Conservation (phyloP, 2,329 filamentous ascomycete genomes). For the Aspergillus flavus region DNA sequence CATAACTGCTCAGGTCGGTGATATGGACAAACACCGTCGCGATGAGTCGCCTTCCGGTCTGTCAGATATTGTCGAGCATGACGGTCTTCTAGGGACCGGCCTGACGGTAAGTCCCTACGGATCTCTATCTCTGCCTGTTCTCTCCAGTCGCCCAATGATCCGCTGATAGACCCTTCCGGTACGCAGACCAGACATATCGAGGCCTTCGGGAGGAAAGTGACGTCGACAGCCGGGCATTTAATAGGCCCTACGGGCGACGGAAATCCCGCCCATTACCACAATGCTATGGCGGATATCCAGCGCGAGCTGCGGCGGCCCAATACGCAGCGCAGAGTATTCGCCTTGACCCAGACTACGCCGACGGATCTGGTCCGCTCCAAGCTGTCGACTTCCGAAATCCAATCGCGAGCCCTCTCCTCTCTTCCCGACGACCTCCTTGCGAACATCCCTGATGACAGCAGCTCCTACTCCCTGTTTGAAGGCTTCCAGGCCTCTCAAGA, state of each 20-base stretch:
- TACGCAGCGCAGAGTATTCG: slow-evolving; percentile 87
- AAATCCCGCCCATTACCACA: slow-evolving; percentile 71
- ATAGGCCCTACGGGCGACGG: slow-evolving; percentile 68
- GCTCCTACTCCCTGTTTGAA: slow-evolving; percentile 90
- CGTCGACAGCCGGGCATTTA: slow-evolving; percentile 86
- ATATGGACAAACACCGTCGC: slow-evolving; percentile 49
- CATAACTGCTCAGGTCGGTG: slow-evolving; percentile 25
- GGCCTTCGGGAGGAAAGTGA: slow-evolving; percentile 91
- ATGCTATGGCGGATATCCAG: slow-evolving; percentile 84
- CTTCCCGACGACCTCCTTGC: slow-evolving; percentile 85
- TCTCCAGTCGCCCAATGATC: slow-evolving; percentile 8
- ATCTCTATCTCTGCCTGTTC: slow-evolving; percentile 1
- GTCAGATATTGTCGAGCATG: slow-evolving; percentile 46
- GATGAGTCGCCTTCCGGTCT: slow-evolving; percentile 49
- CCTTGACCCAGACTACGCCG: slow-evolving; percentile 87
- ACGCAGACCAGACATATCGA: slow-evolving; percentile 80
- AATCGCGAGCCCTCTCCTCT: slow-evolving; percentile 85
- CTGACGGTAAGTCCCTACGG: slow-evolving; percentile 44
- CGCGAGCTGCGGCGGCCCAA: slow-evolving; percentile 82
- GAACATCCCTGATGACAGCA: slow-evolving; percentile 85
- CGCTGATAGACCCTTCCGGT: slow-evolving; percentile 18
- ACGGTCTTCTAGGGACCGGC: slow-evolving; percentile 51
- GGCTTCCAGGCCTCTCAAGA: slow-evolving; percentile 86
- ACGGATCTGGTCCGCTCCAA: slow-evolving; percentile 90
- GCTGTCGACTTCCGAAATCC: slow-evolving; percentile 88